Percentiles rank a stretch among this genome's conserved stretches.
Conservation (phyloP, 2,329 filamentous ascomycete genomes). For the Sporothrix brasiliensis region DNA sequence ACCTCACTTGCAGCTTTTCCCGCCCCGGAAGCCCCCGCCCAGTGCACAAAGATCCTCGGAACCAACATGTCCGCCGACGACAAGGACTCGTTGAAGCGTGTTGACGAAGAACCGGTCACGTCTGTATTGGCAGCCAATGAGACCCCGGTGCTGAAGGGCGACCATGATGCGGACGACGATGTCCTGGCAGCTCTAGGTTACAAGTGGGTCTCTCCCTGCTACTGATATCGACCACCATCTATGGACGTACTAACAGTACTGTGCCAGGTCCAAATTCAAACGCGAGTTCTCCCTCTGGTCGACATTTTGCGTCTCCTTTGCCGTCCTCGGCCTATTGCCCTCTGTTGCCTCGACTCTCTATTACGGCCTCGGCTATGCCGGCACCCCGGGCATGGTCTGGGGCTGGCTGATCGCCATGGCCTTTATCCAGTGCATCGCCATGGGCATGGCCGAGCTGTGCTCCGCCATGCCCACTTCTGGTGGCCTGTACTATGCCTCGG, state of each 20-base stretch:
- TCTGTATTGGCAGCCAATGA: conserved; percentile 34
- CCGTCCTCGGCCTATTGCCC: conserved; percentile 70
- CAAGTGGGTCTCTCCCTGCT: conserved; percentile 36
- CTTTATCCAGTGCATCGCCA: conserved; percentile 71
- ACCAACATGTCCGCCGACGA: conserved; percentile 24
- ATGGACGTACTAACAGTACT: not conserved
- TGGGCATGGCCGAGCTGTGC: conserved; percentile 71
- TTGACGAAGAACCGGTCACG: conserved; percentile 35
- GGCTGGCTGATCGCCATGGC: conserved; percentile 74
- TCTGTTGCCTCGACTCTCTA: conserved; percentile 72
- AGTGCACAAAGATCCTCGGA: not conserved
- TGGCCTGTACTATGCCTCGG: conserved; percentile 73
- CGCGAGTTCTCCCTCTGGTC: conserved; percentile 75
- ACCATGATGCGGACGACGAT: conserved; percentile 55
- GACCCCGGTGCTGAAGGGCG: conserved; percentile 32
- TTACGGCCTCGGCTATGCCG: conserved; percentile 63
- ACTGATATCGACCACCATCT: no score
- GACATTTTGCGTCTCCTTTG: conserved; percentile 74
- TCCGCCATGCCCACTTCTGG: conserved; percentile 74
- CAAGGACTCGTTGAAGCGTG: conserved; percentile 27
- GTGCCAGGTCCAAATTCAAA: conserved; percentile 51
- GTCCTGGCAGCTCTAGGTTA: conserved; percentile 63
- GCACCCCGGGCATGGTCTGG: conserved; percentile 70
- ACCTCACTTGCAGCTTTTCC: not conserved
- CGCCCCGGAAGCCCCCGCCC: conserved; percentile 1